phyloP scores from a whole-genome alignment of 176 grass and related monocot species.

The Oryza coarctata region DNA sequence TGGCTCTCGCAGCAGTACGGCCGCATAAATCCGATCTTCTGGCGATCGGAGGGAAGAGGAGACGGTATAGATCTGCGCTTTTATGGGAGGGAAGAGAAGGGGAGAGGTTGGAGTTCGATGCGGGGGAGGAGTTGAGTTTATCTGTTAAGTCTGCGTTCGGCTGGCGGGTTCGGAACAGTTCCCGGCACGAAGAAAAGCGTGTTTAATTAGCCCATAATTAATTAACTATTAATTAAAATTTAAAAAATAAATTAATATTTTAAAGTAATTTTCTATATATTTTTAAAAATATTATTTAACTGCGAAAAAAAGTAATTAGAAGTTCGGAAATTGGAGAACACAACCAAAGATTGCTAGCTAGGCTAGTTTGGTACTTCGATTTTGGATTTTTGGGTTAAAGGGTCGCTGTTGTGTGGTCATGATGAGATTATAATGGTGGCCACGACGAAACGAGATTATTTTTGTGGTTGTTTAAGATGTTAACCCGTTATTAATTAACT shows the following conservation, averaged over 20 bases:
- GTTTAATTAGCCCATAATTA: too few relatives aligned
- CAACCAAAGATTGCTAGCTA: constrained; percentile 30
- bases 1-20: constrained; percentile 47
- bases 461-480: background rate
- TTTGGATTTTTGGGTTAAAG: constrained; percentile 21
- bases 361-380: background rate
- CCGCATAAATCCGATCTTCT: constrained; percentile 58
- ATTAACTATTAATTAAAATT: too few relatives aligned
- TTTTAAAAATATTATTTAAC: too few relatives aligned
- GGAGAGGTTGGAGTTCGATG: constrained; percentile 22
- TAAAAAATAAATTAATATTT: too few relatives aligned
- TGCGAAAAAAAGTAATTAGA: too few relatives aligned
- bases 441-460: constrained; percentile 7
- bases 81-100: background rate
- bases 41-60: background rate
- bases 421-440: constrained; percentile 41
- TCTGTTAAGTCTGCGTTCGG: too few relatives aligned
- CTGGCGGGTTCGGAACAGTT: too few relatives aligned
- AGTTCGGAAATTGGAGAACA: too few relatives aligned
- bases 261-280: too few relatives aligned
- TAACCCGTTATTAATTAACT: background rate
- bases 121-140: constrained; percentile 25
- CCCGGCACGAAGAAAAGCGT: too few relatives aligned
- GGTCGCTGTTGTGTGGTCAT: constrained; percentile 50
- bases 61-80: constrained; percentile 38